Percentiles rank a stretch among this genome's conserved stretches.
Evolutionary conservation across 1,284 basidiomycete genomes (phyloP).

Genomic region (Tetrapyrgos nigripes): DNA sequence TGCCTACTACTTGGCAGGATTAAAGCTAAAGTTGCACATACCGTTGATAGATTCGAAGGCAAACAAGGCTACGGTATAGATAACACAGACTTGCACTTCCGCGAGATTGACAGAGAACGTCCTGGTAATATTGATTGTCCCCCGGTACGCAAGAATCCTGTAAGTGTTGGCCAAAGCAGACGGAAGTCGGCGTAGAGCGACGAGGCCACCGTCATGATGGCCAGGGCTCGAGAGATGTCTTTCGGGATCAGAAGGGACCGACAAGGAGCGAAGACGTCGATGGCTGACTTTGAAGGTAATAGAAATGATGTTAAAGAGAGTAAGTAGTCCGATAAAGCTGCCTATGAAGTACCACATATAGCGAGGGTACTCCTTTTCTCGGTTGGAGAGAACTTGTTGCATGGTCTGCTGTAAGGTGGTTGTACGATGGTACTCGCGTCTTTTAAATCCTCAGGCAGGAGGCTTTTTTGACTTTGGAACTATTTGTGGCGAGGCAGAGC

Average conservation of each 20-base stretch:
- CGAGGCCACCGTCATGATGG: no score
- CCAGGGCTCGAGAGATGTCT: constrained; percentile 4
- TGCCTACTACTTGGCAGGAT: background rate
- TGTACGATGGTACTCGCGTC: no score
- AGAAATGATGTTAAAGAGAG: constrained; percentile 36
- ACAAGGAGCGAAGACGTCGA: no score
- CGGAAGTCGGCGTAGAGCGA: constrained; percentile 37
- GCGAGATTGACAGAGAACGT: constrained; percentile 53
- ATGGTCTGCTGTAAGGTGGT: no score
- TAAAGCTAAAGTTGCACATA: constrained; percentile 33
- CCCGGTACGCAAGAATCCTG: constrained; percentile 56
- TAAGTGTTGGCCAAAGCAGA: constrained; percentile 48
- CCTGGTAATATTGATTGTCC: constrained; percentile 43
- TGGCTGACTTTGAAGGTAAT: constrained; percentile 29
- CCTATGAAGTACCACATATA: constrained; percentile 46
- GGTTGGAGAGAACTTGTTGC: background rate
- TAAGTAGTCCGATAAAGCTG: constrained; percentile 39
- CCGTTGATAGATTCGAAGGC: constrained; percentile 57
- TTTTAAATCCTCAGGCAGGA: no score
- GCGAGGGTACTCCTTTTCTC: constrained; percentile 34
- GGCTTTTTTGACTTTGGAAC: no score
- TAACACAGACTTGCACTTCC: constrained; percentile 51
- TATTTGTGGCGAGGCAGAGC: no score
- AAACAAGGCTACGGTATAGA: constrained; percentile 52
- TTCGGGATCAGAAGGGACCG: constrained; percentile 11